Evolutionary conservation across 164 flowering plant species (phyloP), one percentile per base, ranked within the genome.

Genomic region (Sextonia rubra): DNA sequence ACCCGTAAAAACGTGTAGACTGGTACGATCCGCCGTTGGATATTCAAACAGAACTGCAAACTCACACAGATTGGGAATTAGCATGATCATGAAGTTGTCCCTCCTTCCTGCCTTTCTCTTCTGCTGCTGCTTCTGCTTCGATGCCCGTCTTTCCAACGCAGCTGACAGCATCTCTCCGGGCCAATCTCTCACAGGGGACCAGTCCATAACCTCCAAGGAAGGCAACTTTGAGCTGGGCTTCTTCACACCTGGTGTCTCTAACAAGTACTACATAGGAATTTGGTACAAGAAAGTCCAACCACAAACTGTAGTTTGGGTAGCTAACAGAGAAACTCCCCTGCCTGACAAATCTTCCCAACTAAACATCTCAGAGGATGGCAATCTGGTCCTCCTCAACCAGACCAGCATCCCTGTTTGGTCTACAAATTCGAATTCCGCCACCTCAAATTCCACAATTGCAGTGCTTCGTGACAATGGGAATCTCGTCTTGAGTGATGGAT

Each of bases 381-480:
- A 75, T 64, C 32, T 74, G 56, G 73, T 82, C 60, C 73, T 84
- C 7, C 37, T 74, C 47, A 60, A 71, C 66, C n/a, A 61, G 44
- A 62, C 75, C 44, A 73, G 70, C 20, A n/a, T 17, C 69, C 27
- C 25, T 24, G 56, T 80, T 37, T 82, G 86, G 86, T 80, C 83
- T 0, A 78, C 82, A 0, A 73, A 81, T 66, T 30, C 76, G 52
- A 77, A n/a, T n/a, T n/a, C 37, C 65, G 58, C 73, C 12, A 23
- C 44, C 25, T 24, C 47, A 14, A 74, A 71, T 62, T 76, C 80
- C 15, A 49, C 72, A 20, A 67, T 66, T 61, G 76, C 69, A 24
- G 72, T 70, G 15, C 82, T 84, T 70, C 74, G 74, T 4, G 83
- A 80, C 64, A 67, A 32, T 65, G 84, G 80, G 56, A 78, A 82